Conservation (phyloP, 192 early-diverging fungal species). For the Coemansia umbellata region DNA sequence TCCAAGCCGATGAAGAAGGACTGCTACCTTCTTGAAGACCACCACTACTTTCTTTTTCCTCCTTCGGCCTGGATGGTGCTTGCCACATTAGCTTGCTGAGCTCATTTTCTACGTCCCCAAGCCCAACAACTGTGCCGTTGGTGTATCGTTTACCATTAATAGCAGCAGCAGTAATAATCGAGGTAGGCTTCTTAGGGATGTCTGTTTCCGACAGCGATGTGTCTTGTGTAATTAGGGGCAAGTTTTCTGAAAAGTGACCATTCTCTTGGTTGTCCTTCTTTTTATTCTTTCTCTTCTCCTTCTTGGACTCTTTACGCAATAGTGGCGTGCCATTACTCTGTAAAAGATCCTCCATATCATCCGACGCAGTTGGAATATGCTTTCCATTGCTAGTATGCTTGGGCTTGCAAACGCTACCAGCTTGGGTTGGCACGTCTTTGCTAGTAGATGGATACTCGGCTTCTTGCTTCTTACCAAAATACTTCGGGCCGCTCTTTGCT, state of each 20-base stretch:
- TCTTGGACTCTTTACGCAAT: slow-evolving; percentile 3
- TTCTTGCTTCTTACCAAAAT: background rate
- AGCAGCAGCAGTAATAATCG: background rate
- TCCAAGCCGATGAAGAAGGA: slow-evolving; percentile 19
- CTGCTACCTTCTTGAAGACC: background rate
- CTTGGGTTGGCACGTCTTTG: background rate
- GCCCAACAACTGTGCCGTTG: background rate
- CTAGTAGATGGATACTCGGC: background rate
- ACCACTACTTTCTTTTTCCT: background rate
- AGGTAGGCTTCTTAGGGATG: background rate
- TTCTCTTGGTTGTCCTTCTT: slow-evolving; percentile 17
- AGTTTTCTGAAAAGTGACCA: background rate
- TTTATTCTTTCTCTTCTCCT: slow-evolving; percentile 48
- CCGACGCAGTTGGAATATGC: slow-evolving; percentile 5
- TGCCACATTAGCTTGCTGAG: background rate
- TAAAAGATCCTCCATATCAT: slow-evolving; percentile 34
- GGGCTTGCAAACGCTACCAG: background rate
- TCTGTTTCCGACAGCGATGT: background rate
- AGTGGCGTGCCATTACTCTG: background rate
- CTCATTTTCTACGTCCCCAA: background rate
- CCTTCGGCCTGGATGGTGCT: background rate
- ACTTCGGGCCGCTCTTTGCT: background rate
- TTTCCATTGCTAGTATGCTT: background rate
- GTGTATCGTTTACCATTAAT: background rate
- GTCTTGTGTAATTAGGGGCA: background rate